Evolutionary conservation across 2,329 filamentous ascomycete genomes (phyloP).

Genomic region (Calonectria ilicicola): DNA sequence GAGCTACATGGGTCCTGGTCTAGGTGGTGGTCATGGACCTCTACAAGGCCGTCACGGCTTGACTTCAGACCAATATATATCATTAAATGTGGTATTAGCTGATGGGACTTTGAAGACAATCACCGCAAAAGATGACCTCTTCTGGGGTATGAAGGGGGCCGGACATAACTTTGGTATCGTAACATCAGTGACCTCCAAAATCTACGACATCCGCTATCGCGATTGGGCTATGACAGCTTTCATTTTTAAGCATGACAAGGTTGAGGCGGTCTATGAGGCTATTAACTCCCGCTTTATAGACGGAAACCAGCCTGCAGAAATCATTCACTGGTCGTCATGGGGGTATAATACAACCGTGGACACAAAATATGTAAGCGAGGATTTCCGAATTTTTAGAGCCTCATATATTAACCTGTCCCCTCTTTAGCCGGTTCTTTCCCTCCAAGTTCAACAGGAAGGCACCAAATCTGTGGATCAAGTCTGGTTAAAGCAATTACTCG

Average conservation of each 20-base stretch:
- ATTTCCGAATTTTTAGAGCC: too few species aligned
- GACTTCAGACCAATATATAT: conserved; percentile 49
- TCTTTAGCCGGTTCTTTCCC: too few species aligned
- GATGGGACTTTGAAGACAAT: conserved; percentile 41
- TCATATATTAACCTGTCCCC: too few species aligned
- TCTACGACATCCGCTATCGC: conserved; percentile 40
- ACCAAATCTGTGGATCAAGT: too few species aligned
- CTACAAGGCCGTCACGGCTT: conserved; percentile 45
- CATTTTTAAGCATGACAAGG: conserved; percentile 60
- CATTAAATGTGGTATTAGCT: conserved; percentile 47
- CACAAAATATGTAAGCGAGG: conserved; percentile 50
- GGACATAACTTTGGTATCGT: conserved; percentile 51
- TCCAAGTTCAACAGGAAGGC: too few species aligned
- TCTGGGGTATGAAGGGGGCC: conserved; percentile 50
- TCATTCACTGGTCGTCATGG: conserved; percentile 65
- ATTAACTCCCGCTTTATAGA: conserved; percentile 57
- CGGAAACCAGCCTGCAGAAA: conserved; percentile 54
- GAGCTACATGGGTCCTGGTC: conserved; percentile 43
- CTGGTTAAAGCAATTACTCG: too few species aligned
- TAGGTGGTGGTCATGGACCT: conserved; percentile 48
- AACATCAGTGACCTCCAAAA: conserved; percentile 45
- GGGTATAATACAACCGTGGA: conserved; percentile 54
- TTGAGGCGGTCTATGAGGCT: conserved; percentile 59
- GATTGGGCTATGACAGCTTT: conserved; percentile 50
- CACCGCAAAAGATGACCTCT: conserved; percentile 44